Evolutionary conservation across 1,284 basidiomycete species (phyloP).

Genomic region (Naganishia sp.): DNA sequence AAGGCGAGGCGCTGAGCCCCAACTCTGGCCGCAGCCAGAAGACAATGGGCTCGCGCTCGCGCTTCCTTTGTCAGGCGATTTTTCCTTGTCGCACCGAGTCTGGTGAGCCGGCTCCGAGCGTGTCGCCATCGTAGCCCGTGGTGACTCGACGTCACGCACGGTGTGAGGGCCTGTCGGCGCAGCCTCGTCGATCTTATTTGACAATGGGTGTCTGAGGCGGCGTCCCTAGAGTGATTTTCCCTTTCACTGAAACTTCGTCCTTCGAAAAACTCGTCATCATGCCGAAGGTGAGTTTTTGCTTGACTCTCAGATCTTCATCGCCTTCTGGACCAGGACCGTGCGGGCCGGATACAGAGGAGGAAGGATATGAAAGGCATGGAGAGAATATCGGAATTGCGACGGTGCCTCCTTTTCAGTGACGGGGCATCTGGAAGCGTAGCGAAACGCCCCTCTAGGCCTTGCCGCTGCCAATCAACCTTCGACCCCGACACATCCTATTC

Average conservation of each 20-base stretch:
- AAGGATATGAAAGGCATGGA: neutral
- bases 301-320: neutral
- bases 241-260: too few relatives aligned
- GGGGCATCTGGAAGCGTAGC: too few relatives aligned
- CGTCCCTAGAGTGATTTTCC: too few relatives aligned
- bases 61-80: slow-evolving; percentile 22
- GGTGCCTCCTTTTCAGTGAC: too few relatives aligned
- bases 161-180: neutral
- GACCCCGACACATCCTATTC: too few relatives aligned
- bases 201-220: too few relatives aligned
- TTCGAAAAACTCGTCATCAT: slow-evolving; percentile 15
- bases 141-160: slow-evolving; percentile 24
- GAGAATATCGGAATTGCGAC: neutral
- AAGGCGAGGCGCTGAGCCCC: neutral
- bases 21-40: slow-evolving; percentile 2
- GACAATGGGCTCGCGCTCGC: slow-evolving; percentile 19
- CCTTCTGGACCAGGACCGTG: neutral
- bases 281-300: slow-evolving; percentile 24
- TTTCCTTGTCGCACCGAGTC: slow-evolving; percentile 4
- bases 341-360: neutral
- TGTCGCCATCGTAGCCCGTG: slow-evolving; percentile 5
- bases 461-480: too few relatives aligned
- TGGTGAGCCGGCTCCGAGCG: neutral
- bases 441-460: too few relatives aligned
- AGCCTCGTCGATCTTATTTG: too few relatives aligned